Conservation (phyloP, 2,329 filamentous ascomycete genomes). For the Ceratocystis cubensis region DNA sequence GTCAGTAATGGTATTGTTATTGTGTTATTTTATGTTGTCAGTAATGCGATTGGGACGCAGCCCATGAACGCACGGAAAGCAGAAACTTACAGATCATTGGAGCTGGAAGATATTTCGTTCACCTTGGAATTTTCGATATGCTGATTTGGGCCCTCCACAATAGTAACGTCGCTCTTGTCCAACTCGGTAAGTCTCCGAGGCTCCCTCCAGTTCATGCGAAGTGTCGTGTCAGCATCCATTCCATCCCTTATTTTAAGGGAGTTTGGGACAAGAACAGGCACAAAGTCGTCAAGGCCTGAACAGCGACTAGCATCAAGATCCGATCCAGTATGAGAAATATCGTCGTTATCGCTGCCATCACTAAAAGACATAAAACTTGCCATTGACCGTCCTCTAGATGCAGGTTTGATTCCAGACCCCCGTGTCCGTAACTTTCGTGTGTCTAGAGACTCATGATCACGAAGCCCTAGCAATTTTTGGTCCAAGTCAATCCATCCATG, state of each 20-base stretch:
- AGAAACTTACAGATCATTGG: constrained; percentile 22
- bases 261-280: constrained; percentile 18
- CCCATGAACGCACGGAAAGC: constrained; percentile 27
- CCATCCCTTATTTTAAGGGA: constrained; percentile 17
- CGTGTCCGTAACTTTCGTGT: constrained; percentile 9
- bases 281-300: constrained; percentile 11
- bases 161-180: background rate
- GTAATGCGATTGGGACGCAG: background rate
- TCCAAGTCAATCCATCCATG: constrained; percentile 21
- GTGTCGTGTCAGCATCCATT: constrained; percentile 17
- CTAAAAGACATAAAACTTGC: background rate
- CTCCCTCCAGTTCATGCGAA: constrained; percentile 20
- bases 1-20: background rate
- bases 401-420: background rate
- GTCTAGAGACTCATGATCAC: background rate
- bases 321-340: background rate
- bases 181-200: background rate
- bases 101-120: background rate
- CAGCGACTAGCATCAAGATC: constrained; percentile 10
- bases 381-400: background rate
- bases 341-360: background rate
- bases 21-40: background rate
- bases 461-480: background rate
- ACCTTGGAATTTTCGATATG: background rate
- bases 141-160: background rate